Evolutionary conservation across 192 early-diverging fungal genomes (phyloP).

Genomic region (Dissophora globulifera): DNA sequence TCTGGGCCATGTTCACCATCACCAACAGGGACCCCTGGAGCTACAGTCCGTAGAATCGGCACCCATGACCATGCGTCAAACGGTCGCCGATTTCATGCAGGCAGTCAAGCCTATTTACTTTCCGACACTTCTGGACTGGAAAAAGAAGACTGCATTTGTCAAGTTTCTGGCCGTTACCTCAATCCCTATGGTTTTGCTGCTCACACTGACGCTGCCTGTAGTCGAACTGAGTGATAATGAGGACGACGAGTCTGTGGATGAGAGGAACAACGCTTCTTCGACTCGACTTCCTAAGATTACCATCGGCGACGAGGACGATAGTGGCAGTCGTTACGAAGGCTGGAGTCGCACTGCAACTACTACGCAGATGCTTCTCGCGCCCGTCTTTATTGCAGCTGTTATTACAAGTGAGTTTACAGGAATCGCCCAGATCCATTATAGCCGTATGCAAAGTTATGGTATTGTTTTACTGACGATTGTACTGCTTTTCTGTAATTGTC

Average conservation of each 20-base stretch:
- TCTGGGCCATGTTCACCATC: constrained; percentile 21
- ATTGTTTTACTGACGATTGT: neutral
- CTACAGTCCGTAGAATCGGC: too few relatives aligned
- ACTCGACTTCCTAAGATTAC: constrained; percentile 18
- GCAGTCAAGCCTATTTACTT: constrained; percentile 57
- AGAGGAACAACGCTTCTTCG: neutral
- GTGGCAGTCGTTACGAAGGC: constrained; percentile 30
- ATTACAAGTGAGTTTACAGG: constrained; percentile 29
- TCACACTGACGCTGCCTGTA: constrained; percentile 72
- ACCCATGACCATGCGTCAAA: too few relatives aligned
- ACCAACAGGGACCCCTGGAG: neutral
- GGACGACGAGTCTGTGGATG: constrained; percentile 25
- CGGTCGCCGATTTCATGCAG: constrained; percentile 11
- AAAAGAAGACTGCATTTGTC: constrained; percentile 56
- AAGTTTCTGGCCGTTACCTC: constrained; percentile 62
- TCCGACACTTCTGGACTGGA: constrained; percentile 66
- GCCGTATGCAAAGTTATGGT: too few relatives aligned
- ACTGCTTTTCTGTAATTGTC: neutral
- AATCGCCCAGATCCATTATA: too few relatives aligned
- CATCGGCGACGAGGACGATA: constrained; percentile 18
- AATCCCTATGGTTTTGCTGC: constrained; percentile 61
- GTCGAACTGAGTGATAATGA: constrained; percentile 61
- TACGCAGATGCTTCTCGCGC: constrained; percentile 63
- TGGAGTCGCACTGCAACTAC: constrained; percentile 69
- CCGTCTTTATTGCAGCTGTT: constrained; percentile 63